phyloP scores from a whole-genome alignment of 352 stramenopile species.

The Phytophthora pisi region DNA sequence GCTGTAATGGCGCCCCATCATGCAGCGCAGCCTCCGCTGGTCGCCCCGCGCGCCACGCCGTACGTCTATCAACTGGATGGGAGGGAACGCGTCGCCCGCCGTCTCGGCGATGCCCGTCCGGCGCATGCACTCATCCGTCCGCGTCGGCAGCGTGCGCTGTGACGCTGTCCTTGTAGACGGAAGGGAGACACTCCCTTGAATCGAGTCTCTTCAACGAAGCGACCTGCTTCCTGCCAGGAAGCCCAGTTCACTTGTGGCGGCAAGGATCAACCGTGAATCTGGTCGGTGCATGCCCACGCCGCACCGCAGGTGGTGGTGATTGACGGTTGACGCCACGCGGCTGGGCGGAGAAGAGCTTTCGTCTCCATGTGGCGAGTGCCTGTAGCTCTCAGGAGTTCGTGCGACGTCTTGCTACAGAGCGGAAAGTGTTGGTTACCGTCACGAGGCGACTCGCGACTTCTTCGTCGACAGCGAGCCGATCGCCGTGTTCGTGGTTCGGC shows the following conservation, averaged over 20 bases:
- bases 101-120: background rate
- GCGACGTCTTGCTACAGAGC: background rate
- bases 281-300: background rate
- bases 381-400: background rate
- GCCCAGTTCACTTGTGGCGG: background rate
- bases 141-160: background rate
- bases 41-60: conserved; percentile 10
- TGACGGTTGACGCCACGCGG: background rate
- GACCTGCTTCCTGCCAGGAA: too few relatives aligned
- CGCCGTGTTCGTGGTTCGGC: conserved; percentile 14
- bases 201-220: too few relatives aligned
- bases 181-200: background rate
- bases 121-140: background rate
- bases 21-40: background rate
- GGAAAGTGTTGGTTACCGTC: background rate
- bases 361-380: background rate
- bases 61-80: conserved; percentile 38
- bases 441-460: background rate
- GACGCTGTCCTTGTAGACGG: background rate
- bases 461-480: conserved; percentile 16
- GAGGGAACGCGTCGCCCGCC: conserved; percentile 17
- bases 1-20: conserved; percentile 10
- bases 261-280: conserved; percentile 1
- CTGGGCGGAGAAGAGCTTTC: background rate
- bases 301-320: background rate